Conservation (phyloP, 2,329 filamentous ascomycete genomes). For the Aspergillus hiratsukae region DNA sequence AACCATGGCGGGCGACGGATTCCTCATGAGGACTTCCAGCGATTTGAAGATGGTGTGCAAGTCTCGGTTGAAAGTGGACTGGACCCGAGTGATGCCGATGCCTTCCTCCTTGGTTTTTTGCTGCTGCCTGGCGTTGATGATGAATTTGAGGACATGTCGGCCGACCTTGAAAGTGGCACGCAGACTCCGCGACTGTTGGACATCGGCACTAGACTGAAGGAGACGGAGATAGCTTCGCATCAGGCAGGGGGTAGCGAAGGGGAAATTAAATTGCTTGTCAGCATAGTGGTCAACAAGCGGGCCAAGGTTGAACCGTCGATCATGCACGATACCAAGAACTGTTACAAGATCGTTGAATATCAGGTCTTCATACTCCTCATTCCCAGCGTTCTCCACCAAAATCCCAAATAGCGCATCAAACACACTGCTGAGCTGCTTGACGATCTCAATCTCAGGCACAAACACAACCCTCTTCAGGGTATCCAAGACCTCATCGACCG, state of each 20-base stretch:
- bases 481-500: conserved; percentile 65
- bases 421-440: conserved; percentile 85
- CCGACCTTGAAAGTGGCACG: conserved; percentile 94
- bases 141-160: conserved; percentile 88
- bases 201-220: conserved; percentile 75
- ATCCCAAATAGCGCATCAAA: conserved; percentile 90
- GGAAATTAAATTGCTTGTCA: conserved; percentile 84
- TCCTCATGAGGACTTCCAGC: conserved; percentile 84
- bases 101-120: conserved; percentile 84
- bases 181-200: conserved; percentile 76
- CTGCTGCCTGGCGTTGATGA: conserved; percentile 80
- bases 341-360: conserved; percentile 87
- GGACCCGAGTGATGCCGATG: conserved; percentile 71
- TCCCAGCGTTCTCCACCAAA: conserved; percentile 82
- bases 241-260: conserved; percentile 83
- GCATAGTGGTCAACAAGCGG: conserved; percentile 91
- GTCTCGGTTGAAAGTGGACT: conserved; percentile 74
- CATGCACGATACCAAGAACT: conserved; percentile 88
- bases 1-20: conserved; percentile 75
- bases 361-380: conserved; percentile 86
- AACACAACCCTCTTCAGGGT: conserved; percentile 82
- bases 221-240: conserved; percentile 82
- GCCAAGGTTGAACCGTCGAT: conserved; percentile 85
- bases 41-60: conserved; percentile 84
- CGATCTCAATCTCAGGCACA: conserved; percentile 94